phyloP scores from a whole-genome alignment of 805 yeast species.

The Ogataea henricii region DNA sequence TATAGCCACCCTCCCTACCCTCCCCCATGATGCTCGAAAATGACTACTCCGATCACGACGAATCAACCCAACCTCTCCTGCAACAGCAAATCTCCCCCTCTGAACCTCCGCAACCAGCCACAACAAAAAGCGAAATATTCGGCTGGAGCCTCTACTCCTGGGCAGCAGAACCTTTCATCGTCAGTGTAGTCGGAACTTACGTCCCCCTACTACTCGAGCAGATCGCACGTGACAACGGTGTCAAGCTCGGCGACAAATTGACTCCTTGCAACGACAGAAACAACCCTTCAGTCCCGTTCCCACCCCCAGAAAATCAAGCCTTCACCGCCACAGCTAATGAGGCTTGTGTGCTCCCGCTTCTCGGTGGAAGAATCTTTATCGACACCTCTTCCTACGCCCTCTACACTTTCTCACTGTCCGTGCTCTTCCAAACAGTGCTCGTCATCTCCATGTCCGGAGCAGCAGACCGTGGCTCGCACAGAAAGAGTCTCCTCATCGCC shows the following conservation, averaged over 20 bases:
- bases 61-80: neutral
- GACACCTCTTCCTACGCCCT: slow-evolving; percentile 76
- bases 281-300: slow-evolving; percentile 35
- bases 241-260: slow-evolving; percentile 55
- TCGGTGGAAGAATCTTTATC: slow-evolving; percentile 42
- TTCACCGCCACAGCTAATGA: slow-evolving; percentile 11
- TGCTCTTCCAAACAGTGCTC: slow-evolving; percentile 66
- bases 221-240: slow-evolving; percentile 74
- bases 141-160: slow-evolving; percentile 75
- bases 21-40: too few species aligned
- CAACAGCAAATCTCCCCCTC: neutral
- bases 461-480: slow-evolving; percentile 62
- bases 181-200: slow-evolving; percentile 76
- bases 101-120: slow-evolving; percentile 19
- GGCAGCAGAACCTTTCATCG: slow-evolving; percentile 82
- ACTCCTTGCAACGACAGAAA: slow-evolving; percentile 49
- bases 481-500: slow-evolving; percentile 54
- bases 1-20: too few species aligned
- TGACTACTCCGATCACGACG: too few species aligned
- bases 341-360: slow-evolving; percentile 37
- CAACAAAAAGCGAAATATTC: slow-evolving; percentile 45
- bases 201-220: slow-evolving; percentile 72
- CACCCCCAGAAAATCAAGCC: slow-evolving; percentile 25
- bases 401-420: slow-evolving; percentile 73
- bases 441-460: slow-evolving; percentile 76